These are phyloP conservation scores for Cicer chorassanicum DNA, from an alignment of 306 rosid species.

Conservation along the genomic window DNA sequence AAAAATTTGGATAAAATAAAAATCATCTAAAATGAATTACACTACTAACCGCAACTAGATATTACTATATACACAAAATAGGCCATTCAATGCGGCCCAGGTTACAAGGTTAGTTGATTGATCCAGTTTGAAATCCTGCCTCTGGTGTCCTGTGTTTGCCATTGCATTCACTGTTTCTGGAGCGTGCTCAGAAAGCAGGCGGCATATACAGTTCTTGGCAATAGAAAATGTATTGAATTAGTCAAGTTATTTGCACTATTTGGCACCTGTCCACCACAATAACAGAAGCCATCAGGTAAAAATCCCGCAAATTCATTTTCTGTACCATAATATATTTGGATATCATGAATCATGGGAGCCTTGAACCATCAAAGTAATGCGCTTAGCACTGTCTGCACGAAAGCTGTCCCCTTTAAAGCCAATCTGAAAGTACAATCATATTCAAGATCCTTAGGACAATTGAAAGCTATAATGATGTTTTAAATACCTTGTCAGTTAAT, in stretches of 20 bases:
- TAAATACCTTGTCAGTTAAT: slow-evolving; percentile 19
- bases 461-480: slow-evolving; percentile 22
- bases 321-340: slow-evolving; percentile 49
- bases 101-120: slow-evolving; percentile 51
- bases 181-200: slow-evolving; percentile 46
- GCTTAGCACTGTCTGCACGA: slow-evolving; percentile 78
- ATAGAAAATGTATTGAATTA: slow-evolving; percentile 38
- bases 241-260: slow-evolving; percentile 56
- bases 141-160: slow-evolving; percentile 44
- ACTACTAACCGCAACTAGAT: slow-evolving; percentile 50
- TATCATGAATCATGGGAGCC: slow-evolving; percentile 79
- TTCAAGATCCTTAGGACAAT: slow-evolving; percentile 45
- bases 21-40: slow-evolving; percentile 44
- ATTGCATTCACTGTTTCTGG: slow-evolving; percentile 42
- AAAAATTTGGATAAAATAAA: slow-evolving; percentile 28
- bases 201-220: slow-evolving; percentile 43
- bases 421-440: slow-evolving; percentile 65
- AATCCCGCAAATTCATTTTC: slow-evolving; percentile 49
- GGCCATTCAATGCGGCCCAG: slow-evolving; percentile 60
- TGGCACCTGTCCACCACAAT: slow-evolving; percentile 52
- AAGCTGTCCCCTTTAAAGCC: slow-evolving; percentile 74
- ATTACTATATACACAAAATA: slow-evolving; percentile 58
- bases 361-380: slow-evolving; percentile 71
- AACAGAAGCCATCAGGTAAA: slow-evolving; percentile 56
- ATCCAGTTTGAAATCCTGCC: slow-evolving; percentile 44